Evolutionary conservation across 164 flowering plant species (phyloP).

Genomic region (Chimonanthus praecox): DNA sequence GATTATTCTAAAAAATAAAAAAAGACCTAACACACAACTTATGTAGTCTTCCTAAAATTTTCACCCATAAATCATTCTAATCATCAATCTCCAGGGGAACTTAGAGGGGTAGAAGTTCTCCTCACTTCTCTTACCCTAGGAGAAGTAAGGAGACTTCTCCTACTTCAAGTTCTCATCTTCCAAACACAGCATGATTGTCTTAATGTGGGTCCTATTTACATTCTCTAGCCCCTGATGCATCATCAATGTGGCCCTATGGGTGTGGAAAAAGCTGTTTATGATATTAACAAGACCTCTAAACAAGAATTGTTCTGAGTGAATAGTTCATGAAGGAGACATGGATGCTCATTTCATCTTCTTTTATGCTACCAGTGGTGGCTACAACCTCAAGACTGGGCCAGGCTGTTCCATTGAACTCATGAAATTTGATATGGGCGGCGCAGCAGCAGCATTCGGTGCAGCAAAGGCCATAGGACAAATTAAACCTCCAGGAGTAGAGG

Average conservation of each 20-base stretch:
- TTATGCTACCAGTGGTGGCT: slow-evolving; percentile 75
- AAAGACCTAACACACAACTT: too few species aligned
- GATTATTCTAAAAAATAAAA: too few species aligned
- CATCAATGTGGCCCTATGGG: background rate
- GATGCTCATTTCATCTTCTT: background rate
- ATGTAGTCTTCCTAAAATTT: too few species aligned
- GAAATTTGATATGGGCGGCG: slow-evolving; percentile 98
- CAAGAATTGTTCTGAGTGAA: background rate
- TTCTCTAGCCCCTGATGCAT: background rate
- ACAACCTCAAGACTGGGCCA: slow-evolving; percentile 96
- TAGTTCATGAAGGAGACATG: background rate
- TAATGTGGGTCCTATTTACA: background rate
- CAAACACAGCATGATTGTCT: background rate
- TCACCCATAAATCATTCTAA: too few species aligned
- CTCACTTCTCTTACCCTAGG: too few species aligned
- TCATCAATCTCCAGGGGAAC: too few species aligned
- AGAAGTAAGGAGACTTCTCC: too few species aligned
- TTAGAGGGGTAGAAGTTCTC: too few species aligned
- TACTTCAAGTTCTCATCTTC: too few species aligned
- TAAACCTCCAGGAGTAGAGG: slow-evolving; percentile 97
- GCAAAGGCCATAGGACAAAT: slow-evolving; percentile 95
- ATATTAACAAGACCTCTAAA: background rate
- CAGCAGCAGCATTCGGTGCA: slow-evolving; percentile 94
- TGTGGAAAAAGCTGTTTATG: background rate
- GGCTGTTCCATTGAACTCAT: slow-evolving; percentile 84